Percentiles rank a stretch among this genome's conserved stretches.
Conservation (phyloP, 192 early-diverging fungal species). For the Geosiphon pyriformis region DNA sequence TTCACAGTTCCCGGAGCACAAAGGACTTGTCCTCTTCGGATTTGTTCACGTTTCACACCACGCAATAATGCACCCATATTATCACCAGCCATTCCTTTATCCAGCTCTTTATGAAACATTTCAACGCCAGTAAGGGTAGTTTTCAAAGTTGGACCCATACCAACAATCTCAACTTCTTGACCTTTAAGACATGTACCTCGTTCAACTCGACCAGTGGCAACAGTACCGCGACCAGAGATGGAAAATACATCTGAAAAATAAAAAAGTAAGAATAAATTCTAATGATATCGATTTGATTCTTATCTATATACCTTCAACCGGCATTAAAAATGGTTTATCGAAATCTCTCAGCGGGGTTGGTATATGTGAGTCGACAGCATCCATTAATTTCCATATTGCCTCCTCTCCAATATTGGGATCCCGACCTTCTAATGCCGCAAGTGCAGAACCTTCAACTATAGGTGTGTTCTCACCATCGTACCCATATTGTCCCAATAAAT, state of each 20-base stretch:
- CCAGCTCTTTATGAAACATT: slow-evolving; percentile 99
- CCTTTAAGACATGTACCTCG: slow-evolving; percentile 91
- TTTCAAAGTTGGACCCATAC: slow-evolving; percentile 82
- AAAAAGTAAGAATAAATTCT: too few species aligned
- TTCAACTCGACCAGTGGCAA: slow-evolving; percentile 92
- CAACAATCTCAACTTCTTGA: slow-evolving; percentile 94
- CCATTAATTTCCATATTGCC: slow-evolving; percentile 88
- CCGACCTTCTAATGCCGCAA: slow-evolving; percentile 90
- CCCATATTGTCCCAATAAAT: slow-evolving; percentile 83
- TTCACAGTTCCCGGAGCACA: slow-evolving; percentile 88
- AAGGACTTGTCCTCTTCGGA: slow-evolving; percentile 92
- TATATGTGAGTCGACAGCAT: slow-evolving; percentile 85
- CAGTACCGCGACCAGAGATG: slow-evolving; percentile 96
- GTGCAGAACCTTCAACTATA: slow-evolving; percentile 87
- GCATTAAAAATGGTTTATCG: slow-evolving; percentile 99
- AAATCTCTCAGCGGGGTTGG: slow-evolving; percentile 89
- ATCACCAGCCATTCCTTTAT: slow-evolving; percentile 94
- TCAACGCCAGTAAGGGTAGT: slow-evolving; percentile 97
- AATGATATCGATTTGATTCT: too few species aligned
- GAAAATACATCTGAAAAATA: slow-evolving; percentile 80
- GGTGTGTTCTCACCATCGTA: slow-evolving; percentile 90
- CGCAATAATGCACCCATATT: slow-evolving; percentile 97
- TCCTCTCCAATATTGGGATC: slow-evolving; percentile 88
- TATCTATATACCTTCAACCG: slow-evolving; percentile 86
- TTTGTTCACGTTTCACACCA: slow-evolving; percentile 94